Conservation (phyloP, 768 basidiomycete species). For the Termitomyces heimii region DNA sequence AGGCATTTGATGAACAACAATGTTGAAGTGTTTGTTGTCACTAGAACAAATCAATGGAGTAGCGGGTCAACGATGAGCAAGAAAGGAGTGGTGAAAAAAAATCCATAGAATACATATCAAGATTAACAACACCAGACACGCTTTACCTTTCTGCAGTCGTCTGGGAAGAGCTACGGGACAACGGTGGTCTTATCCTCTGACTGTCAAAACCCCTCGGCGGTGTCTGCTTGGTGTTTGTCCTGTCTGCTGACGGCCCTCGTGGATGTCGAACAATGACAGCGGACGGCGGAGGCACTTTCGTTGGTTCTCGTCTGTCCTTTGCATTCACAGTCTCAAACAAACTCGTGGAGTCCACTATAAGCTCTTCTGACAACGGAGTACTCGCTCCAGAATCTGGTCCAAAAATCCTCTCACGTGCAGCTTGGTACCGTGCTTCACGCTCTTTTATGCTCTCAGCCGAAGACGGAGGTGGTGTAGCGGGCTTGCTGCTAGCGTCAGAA, state of each 20-base stretch:
- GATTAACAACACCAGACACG: background rate
- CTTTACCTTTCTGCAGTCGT: background rate
- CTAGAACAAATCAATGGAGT: background rate
- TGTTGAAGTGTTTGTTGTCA: background rate
- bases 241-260: slow-evolving; percentile 3
- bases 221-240: background rate
- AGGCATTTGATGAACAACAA: background rate
- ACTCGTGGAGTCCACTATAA: background rate
- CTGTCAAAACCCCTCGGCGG: slow-evolving; percentile 18
- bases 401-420: slow-evolving; percentile 71
- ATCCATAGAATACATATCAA: background rate
- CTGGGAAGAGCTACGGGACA: background rate
- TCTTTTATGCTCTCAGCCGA: slow-evolving; percentile 44
- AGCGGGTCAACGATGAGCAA: background rate
- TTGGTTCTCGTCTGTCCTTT: slow-evolving; percentile 5
- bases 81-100: background rate
- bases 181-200: slow-evolving; percentile 12
- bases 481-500: slow-evolving; percentile 22
- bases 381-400: slow-evolving; percentile 22
- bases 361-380: background rate
- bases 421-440: slow-evolving; percentile 68
- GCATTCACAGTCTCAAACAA: background rate
- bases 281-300: background rate
- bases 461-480: slow-evolving; percentile 19
- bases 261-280: slow-evolving; percentile 22